Conservation (phyloP, 202 grass and related monocot species). For the Digitaria exilis region DNA sequence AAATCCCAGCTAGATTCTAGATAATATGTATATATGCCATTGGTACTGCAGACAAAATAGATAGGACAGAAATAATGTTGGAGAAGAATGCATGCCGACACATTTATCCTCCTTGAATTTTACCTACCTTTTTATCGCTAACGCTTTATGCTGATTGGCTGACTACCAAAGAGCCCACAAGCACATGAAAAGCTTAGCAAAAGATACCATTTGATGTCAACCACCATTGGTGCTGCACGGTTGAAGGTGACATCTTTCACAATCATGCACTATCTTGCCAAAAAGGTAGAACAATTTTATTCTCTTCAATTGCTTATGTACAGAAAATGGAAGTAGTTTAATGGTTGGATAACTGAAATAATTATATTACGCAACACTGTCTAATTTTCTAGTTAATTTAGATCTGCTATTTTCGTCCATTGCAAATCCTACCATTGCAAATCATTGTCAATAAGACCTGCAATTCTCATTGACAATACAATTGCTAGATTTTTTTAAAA, state of each 20-base stretch:
- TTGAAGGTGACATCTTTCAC: conserved; percentile 16
- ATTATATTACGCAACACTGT: neutral
- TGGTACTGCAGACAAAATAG: neutral
- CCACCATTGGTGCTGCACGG: neutral
- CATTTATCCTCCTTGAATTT: neutral
- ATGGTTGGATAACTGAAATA: neutral
- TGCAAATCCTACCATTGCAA: neutral
- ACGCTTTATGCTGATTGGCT: conserved; percentile 4
- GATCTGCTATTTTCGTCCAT: too few species aligned
- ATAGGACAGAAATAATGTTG: neutral
- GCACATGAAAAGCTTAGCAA: neutral
- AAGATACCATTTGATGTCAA: neutral
- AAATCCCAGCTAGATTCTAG: neutral
- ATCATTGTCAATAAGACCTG: neutral
- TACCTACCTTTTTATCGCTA: neutral
- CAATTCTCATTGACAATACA: too few species aligned
- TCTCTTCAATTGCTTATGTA: neutral
- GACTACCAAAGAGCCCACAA: neutral
- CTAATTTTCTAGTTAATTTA: neutral
- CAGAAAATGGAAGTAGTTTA: neutral
- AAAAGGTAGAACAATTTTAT: neutral
- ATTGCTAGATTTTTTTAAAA: neutral
- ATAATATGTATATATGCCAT: neutral
- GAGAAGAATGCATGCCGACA: conserved; percentile 9
- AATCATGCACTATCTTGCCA: neutral